phyloP scores from a whole-genome alignment of 2,329 filamentous ascomycete species.

The Diaporthe sp. region DNA sequence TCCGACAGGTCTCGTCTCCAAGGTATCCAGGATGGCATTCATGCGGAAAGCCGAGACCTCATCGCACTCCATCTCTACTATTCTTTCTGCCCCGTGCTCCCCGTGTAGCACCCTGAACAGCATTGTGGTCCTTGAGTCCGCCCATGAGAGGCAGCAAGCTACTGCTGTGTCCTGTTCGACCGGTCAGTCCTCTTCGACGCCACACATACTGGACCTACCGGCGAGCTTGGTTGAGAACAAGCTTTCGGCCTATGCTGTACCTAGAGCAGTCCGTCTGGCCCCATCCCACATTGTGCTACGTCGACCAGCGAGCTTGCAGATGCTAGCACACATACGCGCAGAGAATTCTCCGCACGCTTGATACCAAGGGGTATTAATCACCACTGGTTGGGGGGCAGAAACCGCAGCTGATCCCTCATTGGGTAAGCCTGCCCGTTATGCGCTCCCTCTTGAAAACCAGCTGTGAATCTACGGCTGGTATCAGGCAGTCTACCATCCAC shows the following conservation, averaged over 20 bases:
- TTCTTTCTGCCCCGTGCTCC: background rate
- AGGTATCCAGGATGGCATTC: background rate
- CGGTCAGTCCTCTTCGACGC: background rate
- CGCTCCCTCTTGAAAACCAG: background rate
- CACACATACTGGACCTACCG: background rate
- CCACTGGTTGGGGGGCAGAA: background rate
- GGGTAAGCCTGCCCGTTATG: background rate
- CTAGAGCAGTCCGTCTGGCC: constrained; percentile 13
- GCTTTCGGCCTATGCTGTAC: constrained; percentile 10
- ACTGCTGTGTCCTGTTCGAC: constrained; percentile 14
- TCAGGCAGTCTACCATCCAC: background rate
- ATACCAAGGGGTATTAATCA: background rate
- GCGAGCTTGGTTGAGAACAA: constrained; percentile 8
- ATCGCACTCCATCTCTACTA: background rate
- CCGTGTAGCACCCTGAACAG: background rate
- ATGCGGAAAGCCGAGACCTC: background rate
- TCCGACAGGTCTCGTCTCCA: background rate
- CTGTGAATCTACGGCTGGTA: background rate
- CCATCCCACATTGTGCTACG: background rate
- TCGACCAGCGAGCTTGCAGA: background rate
- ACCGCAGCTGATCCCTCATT: too few species aligned
- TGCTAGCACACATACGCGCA: background rate
- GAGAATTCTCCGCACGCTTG: background rate
- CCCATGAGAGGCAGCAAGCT: constrained; percentile 7
- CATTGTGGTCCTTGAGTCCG: background rate